Percentiles rank a stretch among this genome's conserved stretches.
These are phyloP conservation scores for Arabis alpina DNA, from an alignment of 345 rosid genomes.

Conservation along the genomic window DNA sequence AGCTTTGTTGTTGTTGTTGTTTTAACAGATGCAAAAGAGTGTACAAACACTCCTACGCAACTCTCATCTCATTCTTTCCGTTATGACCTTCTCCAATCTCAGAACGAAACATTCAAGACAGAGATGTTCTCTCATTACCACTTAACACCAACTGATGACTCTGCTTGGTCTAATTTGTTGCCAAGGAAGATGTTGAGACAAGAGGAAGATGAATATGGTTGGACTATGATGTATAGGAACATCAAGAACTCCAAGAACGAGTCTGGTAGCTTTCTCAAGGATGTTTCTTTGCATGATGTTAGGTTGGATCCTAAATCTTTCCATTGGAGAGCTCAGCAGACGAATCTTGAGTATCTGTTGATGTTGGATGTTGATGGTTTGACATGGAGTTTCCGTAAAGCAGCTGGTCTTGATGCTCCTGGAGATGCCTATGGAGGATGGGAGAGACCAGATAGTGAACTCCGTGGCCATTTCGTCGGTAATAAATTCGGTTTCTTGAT, in stretches of 20 bases:
- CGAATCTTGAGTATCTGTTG: slow-evolving; percentile 84
- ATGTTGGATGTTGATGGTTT: slow-evolving; percentile 78
- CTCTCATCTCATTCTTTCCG: slow-evolving; percentile 81
- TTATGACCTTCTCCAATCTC: slow-evolving; percentile 61
- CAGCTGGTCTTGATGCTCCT: slow-evolving; percentile 69
- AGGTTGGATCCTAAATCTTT: slow-evolving; percentile 64
- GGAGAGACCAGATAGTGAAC: slow-evolving; percentile 70
- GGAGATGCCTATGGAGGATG: slow-evolving; percentile 85
- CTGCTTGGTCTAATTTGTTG: slow-evolving; percentile 74
- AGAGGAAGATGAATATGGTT: slow-evolving; percentile 65
- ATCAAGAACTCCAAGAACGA: slow-evolving; percentile 56
- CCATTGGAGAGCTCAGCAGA: slow-evolving; percentile 82
- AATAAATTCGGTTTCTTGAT: slow-evolving; percentile 24
- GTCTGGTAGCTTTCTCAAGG: slow-evolving; percentile 58
- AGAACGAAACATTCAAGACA: slow-evolving; percentile 63
- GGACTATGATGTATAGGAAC: slow-evolving; percentile 73
- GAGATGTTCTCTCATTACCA: slow-evolving; percentile 83
- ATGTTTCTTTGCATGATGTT: slow-evolving; percentile 80
- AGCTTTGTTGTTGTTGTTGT: slow-evolving; percentile 34
- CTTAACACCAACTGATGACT: slow-evolving; percentile 79
- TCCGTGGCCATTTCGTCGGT: slow-evolving; percentile 98
- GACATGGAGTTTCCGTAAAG: slow-evolving; percentile 86
- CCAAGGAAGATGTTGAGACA: slow-evolving; percentile 76
- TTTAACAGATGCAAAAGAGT: slow-evolving; percentile 61
- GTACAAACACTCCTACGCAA: slow-evolving; percentile 73